Evolutionary conservation across 441 rosid species (phyloP).

Genomic region (Eutrema salsugineum): DNA sequence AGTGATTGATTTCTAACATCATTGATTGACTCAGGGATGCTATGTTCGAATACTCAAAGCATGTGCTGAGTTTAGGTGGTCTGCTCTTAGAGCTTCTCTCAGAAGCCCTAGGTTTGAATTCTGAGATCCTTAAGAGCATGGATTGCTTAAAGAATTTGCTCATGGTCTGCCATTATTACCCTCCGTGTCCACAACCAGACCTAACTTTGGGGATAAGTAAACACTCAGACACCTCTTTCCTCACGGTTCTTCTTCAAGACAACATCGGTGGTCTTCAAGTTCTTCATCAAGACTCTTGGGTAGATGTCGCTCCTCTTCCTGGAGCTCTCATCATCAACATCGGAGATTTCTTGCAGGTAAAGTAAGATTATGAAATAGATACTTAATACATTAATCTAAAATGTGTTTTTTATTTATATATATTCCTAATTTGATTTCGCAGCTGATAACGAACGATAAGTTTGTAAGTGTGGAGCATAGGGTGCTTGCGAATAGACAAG

Average conservation of each 20-base stretch:
- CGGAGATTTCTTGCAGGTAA: constrained; percentile 53
- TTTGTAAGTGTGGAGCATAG: constrained; percentile 52
- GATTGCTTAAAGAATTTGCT: constrained; percentile 28
- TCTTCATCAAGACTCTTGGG: constrained; percentile 35
- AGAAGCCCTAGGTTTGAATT: constrained; percentile 31
- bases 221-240: constrained; percentile 44
- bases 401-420: constrained; percentile 7
- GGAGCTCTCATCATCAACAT: constrained; percentile 52
- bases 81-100: constrained; percentile 29
- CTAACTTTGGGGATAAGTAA: constrained; percentile 49
- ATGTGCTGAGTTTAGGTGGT: constrained; percentile 14
- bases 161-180: constrained; percentile 38
- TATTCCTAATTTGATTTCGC: neutral
- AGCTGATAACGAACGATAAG: constrained; percentile 51
- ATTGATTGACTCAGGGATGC: constrained; percentile 1
- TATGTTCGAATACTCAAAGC: neutral
- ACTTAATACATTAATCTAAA: neutral
- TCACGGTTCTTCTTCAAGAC: constrained; percentile 48
- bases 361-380: neutral
- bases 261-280: constrained; percentile 47
- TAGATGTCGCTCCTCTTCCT: constrained; percentile 41
- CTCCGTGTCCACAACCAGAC: constrained; percentile 50
- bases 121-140: constrained; percentile 15
- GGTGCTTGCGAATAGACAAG: constrained; percentile 39
- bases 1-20: neutral